Evolutionary conservation across 2,329 filamentous ascomycete genomes (phyloP).

Genomic region (Aureobasidium pullulans): DNA sequence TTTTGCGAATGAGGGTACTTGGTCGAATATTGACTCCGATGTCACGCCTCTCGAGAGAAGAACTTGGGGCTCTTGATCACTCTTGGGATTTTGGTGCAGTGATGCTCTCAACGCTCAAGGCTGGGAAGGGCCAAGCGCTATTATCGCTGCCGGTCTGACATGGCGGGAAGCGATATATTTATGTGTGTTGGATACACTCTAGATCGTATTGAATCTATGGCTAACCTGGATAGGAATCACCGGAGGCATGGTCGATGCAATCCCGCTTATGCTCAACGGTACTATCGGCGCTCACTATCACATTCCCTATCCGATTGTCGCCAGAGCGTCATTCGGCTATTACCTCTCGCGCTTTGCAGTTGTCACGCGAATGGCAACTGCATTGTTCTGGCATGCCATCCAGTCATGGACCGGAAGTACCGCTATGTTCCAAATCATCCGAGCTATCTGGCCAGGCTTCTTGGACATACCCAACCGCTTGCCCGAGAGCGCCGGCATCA

Average conservation of each 20-base stretch:
- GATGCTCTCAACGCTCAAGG: conserved; percentile 20
- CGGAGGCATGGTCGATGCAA: conserved; percentile 24
- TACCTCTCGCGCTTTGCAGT: conserved; percentile 50
- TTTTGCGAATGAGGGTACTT: conserved; percentile 36
- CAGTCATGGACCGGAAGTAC: conserved; percentile 57
- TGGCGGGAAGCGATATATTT: conserved; percentile 37
- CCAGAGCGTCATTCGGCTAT: conserved; percentile 50
- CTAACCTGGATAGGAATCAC: conserved; percentile 29
- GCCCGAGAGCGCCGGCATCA: conserved; percentile 45
- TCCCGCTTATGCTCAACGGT: conserved; percentile 54
- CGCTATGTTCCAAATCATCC: conserved; percentile 33
- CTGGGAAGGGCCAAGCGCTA: conserved; percentile 34
- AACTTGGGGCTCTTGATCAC: conserved; percentile 30
- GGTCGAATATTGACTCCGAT: conserved; percentile 31
- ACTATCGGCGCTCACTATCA: conserved; percentile 44
- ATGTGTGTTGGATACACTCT: not conserved
- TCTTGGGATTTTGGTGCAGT: conserved; percentile 27
- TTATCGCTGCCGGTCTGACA: conserved; percentile 45
- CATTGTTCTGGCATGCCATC: conserved; percentile 59
- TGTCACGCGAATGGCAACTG: conserved; percentile 46
- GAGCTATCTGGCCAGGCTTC: conserved; percentile 53
- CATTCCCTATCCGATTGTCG: conserved; percentile 49
- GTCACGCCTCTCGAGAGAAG: conserved; percentile 24
- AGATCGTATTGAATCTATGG: conserved; percentile 21
- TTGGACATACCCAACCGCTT: conserved; percentile 46